A percentile compares a stretch with the other conserved stretches of the same genome.
These are phyloP conservation scores for Fraxinus velutina DNA, from an alignment of 305 asterid species.

Conservation along the genomic window DNA sequence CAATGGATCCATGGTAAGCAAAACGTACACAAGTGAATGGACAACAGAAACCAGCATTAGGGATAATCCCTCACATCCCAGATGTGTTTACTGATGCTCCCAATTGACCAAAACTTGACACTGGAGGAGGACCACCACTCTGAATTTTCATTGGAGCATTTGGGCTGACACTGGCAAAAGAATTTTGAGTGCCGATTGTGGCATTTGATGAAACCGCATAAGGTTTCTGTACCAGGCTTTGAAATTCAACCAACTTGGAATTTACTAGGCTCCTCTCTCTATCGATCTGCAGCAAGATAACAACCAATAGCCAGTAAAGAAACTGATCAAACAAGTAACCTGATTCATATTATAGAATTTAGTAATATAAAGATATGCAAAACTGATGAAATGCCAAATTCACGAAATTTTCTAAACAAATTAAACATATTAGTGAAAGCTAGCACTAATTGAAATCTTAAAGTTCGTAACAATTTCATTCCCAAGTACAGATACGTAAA, in stretches of 20 bases:
- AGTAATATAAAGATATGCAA: conserved; percentile 11
- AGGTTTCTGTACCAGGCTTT: conserved; percentile 58
- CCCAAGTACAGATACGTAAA: conserved; percentile 3
- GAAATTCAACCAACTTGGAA: conserved; percentile 70
- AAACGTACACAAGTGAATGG: conserved; percentile 25
- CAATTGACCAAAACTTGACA: conserved; percentile 68
- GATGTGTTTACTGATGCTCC: conserved; percentile 52
- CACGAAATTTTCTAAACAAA: neutral
- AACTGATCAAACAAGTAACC: neutral
- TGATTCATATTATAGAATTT: neutral
- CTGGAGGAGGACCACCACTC: conserved; percentile 46
- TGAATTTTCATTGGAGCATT: conserved; percentile 31
- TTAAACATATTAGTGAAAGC: neutral
- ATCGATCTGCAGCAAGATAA: conserved; percentile 53
- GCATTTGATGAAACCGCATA: conserved; percentile 36
- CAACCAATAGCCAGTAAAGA: conserved; percentile 20
- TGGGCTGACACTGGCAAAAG: conserved; percentile 31
- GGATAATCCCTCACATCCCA: conserved; percentile 25
- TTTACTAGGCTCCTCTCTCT: conserved; percentile 67
- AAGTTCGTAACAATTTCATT: neutral
- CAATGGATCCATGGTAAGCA: conserved; percentile 24
- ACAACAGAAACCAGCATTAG: conserved; percentile 8
- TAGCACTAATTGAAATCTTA: neutral
- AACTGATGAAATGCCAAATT: neutral
- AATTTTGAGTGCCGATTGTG: conserved; percentile 42